phyloP scores from a whole-genome alignment of 2,329 filamentous ascomycete species.

The Colletotrichum sp. region DNA sequence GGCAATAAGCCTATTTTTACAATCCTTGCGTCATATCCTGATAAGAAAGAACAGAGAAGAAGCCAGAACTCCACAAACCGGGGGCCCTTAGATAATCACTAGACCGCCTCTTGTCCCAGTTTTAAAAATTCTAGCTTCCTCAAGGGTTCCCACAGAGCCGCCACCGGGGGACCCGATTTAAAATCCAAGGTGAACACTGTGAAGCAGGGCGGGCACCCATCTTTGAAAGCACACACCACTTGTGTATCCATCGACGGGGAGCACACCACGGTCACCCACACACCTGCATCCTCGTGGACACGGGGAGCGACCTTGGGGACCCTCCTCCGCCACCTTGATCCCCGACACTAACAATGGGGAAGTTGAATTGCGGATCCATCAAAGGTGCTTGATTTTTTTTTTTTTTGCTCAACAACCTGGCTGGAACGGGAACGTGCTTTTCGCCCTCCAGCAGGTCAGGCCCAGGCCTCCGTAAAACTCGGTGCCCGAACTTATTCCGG shows the following conservation, averaged over 20 bases:
- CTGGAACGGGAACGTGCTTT: background rate
- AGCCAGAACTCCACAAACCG: background rate
- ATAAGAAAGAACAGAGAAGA: background rate
- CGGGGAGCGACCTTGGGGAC: background rate
- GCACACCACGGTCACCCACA: background rate
- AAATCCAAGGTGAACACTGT: background rate
- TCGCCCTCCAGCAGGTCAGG: background rate
- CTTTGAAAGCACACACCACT: background rate
- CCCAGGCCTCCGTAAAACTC: background rate
- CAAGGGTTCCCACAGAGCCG: background rate
- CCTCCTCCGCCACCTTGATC: background rate
- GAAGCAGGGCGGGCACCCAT: background rate
- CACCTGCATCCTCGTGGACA: background rate
- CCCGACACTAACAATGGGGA: background rate
- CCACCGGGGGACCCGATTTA: background rate
- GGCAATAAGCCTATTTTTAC: background rate
- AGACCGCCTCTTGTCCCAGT: background rate
- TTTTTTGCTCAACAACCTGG: conserved; percentile 1
- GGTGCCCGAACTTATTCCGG: conserved; percentile 7
- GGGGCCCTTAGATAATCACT: background rate
- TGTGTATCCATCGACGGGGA: background rate
- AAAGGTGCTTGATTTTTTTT: background rate
- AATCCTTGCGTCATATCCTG: background rate
- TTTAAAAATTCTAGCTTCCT: background rate
- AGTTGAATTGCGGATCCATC: conserved; percentile 1